These are phyloP conservation scores for Chlorella vulgaris DNA, from an alignment of 139 green algal genomes.

Conservation along the genomic window DNA sequence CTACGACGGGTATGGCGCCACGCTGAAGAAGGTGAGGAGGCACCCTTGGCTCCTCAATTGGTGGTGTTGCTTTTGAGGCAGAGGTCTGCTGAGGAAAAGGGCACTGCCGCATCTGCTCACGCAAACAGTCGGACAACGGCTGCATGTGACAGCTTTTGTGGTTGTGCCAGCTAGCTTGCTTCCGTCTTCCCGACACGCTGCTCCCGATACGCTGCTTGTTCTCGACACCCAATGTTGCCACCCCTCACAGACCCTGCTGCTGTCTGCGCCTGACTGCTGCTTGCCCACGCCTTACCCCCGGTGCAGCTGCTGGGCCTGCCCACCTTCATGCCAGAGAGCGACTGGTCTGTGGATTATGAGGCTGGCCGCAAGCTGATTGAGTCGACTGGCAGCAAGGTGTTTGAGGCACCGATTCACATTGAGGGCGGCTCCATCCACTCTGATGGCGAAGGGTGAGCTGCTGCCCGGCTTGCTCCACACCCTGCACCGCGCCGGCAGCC, in stretches of 20 bases:
- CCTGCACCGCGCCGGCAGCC: too few species aligned
- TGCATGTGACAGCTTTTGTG: too few species aligned
- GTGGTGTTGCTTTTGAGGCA: too few species aligned
- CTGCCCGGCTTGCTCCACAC: neutral
- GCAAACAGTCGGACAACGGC: too few species aligned
- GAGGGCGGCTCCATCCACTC: constrained; percentile 72
- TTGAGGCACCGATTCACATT: constrained; percentile 59
- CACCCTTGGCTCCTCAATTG: too few species aligned
- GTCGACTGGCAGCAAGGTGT: constrained; percentile 44
- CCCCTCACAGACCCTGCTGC: neutral
- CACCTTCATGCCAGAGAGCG: constrained; percentile 53
- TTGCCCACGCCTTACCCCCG: neutral
- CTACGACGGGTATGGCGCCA: constrained; percentile 64
- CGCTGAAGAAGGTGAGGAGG: constrained; percentile 40
- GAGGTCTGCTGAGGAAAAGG: too few species aligned
- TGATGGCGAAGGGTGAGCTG: constrained; percentile 59
- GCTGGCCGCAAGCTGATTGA: constrained; percentile 52
- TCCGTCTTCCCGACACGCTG: too few species aligned
- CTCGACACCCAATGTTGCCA: neutral
- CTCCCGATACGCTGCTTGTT: too few species aligned
- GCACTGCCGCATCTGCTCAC: too few species aligned
- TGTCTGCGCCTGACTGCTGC: neutral
- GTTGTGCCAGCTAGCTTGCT: too few species aligned
- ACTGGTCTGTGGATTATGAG: constrained; percentile 65
- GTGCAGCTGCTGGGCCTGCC: constrained; percentile 34